phyloP scores from a whole-genome alignment of 1,139 yeast genomes.

The Keqinozyma sinolaborantium region DNA sequence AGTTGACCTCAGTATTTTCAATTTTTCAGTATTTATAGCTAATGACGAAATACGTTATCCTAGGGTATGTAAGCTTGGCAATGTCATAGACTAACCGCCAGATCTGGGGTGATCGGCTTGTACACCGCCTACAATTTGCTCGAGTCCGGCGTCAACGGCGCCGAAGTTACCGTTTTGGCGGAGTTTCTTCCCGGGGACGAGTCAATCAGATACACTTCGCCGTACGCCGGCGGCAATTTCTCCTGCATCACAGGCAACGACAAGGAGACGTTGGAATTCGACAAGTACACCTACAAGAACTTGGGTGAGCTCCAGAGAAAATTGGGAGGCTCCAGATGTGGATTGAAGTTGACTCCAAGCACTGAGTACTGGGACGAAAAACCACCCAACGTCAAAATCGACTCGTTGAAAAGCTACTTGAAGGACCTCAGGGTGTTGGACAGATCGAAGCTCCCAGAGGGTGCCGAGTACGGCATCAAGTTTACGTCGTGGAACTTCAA shows the following conservation, averaged over 20 bases:
- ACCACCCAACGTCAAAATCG: slow-evolving; percentile 41
- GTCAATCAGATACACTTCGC: slow-evolving; percentile 67
- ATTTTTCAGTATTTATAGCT: no score
- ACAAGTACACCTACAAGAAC: slow-evolving; percentile 52
- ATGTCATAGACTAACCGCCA: slow-evolving; percentile 13
- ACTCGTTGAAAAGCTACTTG: slow-evolving; percentile 8
- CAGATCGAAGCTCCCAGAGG: slow-evolving; percentile 14
- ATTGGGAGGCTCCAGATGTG: slow-evolving; percentile 51
- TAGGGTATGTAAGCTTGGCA: slow-evolving; percentile 24
- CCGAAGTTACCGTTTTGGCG: slow-evolving; percentile 56
- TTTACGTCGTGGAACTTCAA: slow-evolving; percentile 66
- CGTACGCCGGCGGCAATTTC: slow-evolving; percentile 78
- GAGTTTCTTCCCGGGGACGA: slow-evolving; percentile 72
- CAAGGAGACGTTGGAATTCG: slow-evolving; percentile 47
- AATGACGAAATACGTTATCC: slow-evolving; percentile 27
- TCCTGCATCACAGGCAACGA: slow-evolving; percentile 64
- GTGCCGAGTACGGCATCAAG: slow-evolving; percentile 49
- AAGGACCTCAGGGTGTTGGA: slow-evolving; percentile 8
- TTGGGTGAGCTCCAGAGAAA: slow-evolving; percentile 38
- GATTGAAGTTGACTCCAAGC: slow-evolving; percentile 50
- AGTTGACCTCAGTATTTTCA: neutral
- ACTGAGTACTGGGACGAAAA: slow-evolving; percentile 52
- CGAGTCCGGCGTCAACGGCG: slow-evolving; percentile 40
- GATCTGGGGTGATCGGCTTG: slow-evolving; percentile 72
- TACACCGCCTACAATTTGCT: slow-evolving; percentile 57